Base-by-base conservation (phyloP, 106 monocot genomes). In the Gastrodia elata region DNA sequence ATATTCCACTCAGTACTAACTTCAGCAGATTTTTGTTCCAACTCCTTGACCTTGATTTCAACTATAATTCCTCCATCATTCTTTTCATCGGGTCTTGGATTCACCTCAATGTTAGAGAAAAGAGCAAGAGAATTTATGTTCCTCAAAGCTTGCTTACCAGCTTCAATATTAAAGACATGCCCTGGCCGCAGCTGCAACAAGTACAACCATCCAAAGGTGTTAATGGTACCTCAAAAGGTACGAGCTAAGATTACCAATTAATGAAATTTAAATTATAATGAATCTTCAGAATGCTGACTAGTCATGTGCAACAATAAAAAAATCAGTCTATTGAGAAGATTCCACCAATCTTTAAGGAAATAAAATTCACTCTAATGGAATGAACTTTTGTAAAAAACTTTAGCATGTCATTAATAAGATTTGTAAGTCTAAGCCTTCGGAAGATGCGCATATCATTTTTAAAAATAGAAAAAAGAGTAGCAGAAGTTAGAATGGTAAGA, bases 1-100 rank as follows among this genome's bases (percentile, higher is more conserved):
- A 98, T 88, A 80, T 83, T 91, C 98, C 93, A 98, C 74, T 91
- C 98, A 44, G 98, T 91, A 79, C 85, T 88, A 67, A 98, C 93
- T 87, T 98, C 98, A 56, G 93, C 88, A 65, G 88, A 89, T 65
- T 98, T 98, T 48, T 88, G 91, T 15, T 98, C 93, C 48, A 88
- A 68, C 81, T 98, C 98, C 72, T 93, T 93, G 18, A 98, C 84
- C 76, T 93, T 93, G 65, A 98, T 91, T 78, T 93, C 98, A 65
- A 98, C 88, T 25, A 93, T 82, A 18, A 98, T 91, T 39, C 93
- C 98, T 69, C 97, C 93, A 80, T 98, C 98, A 79, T 73, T 93
- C 72, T 91, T 98, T 80, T 91, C 93, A 85, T 98, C 98, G 72
- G 86, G 88, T 25, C 87, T 79, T 46, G 98, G 98, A 59, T 93